Percentiles rank a stretch among this genome's conserved stretches.
Conservation (phyloP, 2,329 filamentous ascomycete genomes). For the Magnaporthales sp. region DNA sequence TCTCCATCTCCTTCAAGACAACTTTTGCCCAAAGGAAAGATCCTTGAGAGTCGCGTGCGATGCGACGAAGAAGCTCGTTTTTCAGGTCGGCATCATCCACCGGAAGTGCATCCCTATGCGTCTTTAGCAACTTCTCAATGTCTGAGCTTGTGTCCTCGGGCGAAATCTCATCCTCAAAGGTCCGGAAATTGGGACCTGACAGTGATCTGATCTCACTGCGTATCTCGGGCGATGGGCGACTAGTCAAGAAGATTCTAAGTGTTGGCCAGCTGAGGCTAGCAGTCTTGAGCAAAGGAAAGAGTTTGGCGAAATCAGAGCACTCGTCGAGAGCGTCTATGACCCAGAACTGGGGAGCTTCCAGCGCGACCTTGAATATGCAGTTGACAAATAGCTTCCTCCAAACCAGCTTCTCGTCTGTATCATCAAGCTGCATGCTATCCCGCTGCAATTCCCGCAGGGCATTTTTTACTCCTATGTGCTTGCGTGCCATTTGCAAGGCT, state of each 20-base stretch:
- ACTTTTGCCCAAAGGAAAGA: slow-evolving; percentile 27
- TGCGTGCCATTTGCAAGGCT: slow-evolving; percentile 24
- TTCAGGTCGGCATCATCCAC: slow-evolving; percentile 11
- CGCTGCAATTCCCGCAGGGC: slow-evolving; percentile 13
- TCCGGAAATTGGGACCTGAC: background rate
- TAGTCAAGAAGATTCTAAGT: slow-evolving; percentile 5
- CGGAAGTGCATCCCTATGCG: background rate
- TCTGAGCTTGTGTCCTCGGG: slow-evolving; percentile 13
- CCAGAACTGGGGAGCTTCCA: slow-evolving; percentile 16
- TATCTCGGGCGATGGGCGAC: background rate
- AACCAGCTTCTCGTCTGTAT: slow-evolving; percentile 15
- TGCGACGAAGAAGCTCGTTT: slow-evolving; percentile 15
- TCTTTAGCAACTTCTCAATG: slow-evolving; percentile 7
- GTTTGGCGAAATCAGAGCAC: slow-evolving; percentile 9
- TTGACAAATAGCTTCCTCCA: slow-evolving; percentile 18
- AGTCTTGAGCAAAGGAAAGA: slow-evolving; percentile 3
- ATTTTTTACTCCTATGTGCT: slow-evolving; percentile 10
- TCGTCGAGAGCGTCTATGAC: slow-evolving; percentile 22
- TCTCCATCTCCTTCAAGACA: slow-evolving; percentile 20
- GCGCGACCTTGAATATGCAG: slow-evolving; percentile 14
- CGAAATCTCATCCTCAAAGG: background rate
- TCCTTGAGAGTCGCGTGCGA: slow-evolving; percentile 24
- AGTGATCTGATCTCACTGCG: background rate
- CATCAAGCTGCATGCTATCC: slow-evolving; percentile 11
- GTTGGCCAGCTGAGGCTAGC: background rate